These are phyloP conservation scores for Xanthoconium stramineum DNA, from an alignment of 768 basidiomycete species.

Conservation along the genomic window DNA sequence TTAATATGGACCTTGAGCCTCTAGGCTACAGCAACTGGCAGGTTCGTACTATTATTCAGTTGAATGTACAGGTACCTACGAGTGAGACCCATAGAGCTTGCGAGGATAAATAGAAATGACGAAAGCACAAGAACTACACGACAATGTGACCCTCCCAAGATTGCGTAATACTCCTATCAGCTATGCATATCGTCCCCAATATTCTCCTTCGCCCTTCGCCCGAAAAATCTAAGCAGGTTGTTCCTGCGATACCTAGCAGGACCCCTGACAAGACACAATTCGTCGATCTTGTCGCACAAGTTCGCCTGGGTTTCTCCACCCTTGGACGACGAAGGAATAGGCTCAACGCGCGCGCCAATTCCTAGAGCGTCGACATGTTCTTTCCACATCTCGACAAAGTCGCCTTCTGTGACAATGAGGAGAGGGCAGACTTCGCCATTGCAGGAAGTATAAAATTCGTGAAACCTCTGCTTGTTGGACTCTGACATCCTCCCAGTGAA, in stretches of 20 bases:
- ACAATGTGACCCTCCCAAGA: background rate
- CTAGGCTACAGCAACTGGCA: too few relatives aligned
- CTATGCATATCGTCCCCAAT: background rate
- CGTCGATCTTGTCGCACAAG: constrained; percentile 15
- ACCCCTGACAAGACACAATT: constrained; percentile 24
- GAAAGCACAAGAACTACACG: background rate
- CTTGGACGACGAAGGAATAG: background rate
- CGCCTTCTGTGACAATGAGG: constrained; percentile 17
- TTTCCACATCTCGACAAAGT: constrained; percentile 10
- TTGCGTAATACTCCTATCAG: background rate
- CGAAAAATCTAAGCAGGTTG: constrained; percentile 15
- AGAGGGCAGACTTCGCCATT: constrained; percentile 26
- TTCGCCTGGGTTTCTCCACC: background rate
- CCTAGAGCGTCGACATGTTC: constrained; percentile 6
- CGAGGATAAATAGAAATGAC: background rate
- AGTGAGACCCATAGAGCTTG: background rate
- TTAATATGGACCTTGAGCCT: too few relatives aligned
- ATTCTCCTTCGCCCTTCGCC: constrained; percentile 11
- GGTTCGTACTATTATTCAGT: too few relatives aligned
- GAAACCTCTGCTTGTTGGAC: constrained; percentile 8
- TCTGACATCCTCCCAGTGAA: constrained; percentile 15
- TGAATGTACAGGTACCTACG: background rate
- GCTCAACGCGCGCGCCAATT: constrained; percentile 13
- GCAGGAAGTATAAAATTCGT: constrained; percentile 15
- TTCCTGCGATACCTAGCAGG: constrained; percentile 14